Evolutionary conservation across 164 flowering plant genomes (phyloP), one percentile per base, ranked within the genome.

Genomic region (Saururus chinensis): DNA sequence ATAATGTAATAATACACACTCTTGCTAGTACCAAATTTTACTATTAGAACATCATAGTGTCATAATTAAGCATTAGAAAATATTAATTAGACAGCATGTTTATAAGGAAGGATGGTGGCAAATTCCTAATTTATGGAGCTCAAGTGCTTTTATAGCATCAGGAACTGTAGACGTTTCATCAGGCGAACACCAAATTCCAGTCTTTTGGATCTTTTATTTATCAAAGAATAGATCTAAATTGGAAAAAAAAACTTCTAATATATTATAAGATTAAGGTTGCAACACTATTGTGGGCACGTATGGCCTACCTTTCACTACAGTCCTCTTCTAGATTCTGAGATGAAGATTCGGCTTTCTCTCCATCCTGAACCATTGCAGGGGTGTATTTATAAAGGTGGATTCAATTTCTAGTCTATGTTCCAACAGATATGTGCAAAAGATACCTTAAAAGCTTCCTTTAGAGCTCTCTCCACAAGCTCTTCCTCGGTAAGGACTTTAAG

Each of bases 381-480:
- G 24, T 20, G 19, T 57, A 25, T 30, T 19, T 45, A 30, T 58
- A 25, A 22, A 51, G 40, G 30, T 23, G 42, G 1, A 23, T 7
- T 26, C 8, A 13, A 57, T n/a, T 21, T 19, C 9, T 21, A 52
- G 14, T 41, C 42, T 21, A 51, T 7, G 1, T 59, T 59, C 57
- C 42, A n/a, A 53, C 10, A 17, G 56, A 0, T 16, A 9, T 42
- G 16, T 21, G 66, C 41, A 30, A 30, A 60, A 16, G 58, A 59
- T 56, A 80, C 93, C 85, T 81, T 74, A 70, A 83, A 80, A 53
- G 87, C 83, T 74, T 80, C 92, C 66, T 79, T 73, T 41, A 84
- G 57, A 24, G 95, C 95, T 74, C 75, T 79, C 30, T 74, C 78
- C 30, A 81, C 83, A 61, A 92, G 63, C 61, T 89, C 92, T 24